Percentiles rank a stretch among this genome's conserved stretches.
These are phyloP conservation scores for Rhododendron mucronatum DNA, from an alignment of 148 eudicot species.

Conservation along the genomic window DNA sequence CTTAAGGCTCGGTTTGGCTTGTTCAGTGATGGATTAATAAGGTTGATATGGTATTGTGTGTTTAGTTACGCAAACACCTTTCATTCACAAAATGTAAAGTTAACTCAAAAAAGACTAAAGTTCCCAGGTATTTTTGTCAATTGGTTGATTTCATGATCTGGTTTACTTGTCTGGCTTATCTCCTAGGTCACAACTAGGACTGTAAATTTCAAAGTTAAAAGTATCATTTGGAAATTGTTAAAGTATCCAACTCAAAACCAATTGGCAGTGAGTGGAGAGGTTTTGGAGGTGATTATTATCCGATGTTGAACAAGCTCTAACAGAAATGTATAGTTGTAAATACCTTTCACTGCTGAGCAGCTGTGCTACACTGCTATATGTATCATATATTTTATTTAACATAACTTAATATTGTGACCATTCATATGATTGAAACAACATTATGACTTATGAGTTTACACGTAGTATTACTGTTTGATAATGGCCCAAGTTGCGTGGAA, in stretches of 20 bases:
- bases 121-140: neutral
- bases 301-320: no score
- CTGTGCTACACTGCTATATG: neutral
- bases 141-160: constrained; percentile 1
- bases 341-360: neutral
- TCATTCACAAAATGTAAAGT: neutral
- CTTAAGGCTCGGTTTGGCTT: no score
- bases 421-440: neutral
- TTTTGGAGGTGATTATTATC: no score
- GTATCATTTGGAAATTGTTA: neutral
- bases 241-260: no score
- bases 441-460: neutral
- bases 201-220: neutral
- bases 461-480: neutral
- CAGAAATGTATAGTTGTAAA: no score
- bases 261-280: no score
- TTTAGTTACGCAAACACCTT: neutral
- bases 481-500: neutral
- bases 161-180: neutral
- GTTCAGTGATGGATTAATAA: neutral
- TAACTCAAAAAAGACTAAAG: neutral
- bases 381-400: neutral
- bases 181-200: neutral
- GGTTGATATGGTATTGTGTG: neutral
- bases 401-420: neutral